Evolutionary conservation across 2,329 filamentous ascomycete species (phyloP).

Genomic region (Epichloe hybrida): DNA sequence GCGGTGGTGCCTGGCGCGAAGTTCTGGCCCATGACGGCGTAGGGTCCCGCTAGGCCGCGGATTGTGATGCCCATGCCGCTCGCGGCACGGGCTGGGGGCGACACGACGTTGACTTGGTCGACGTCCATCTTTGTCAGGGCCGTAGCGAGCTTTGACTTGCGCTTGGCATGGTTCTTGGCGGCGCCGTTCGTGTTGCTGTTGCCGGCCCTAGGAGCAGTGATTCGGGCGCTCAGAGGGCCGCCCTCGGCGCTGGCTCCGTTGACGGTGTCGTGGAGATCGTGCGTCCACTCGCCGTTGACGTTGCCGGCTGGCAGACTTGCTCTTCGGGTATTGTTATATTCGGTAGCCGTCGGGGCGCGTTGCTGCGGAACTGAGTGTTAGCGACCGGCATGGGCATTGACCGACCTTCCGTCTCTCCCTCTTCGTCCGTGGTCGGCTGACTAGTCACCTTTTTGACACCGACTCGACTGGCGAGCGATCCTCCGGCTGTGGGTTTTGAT

Average conservation of each 20-base stretch:
- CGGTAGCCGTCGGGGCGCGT: constrained; percentile 5
- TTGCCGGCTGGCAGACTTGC: constrained; percentile 32
- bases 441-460: constrained; percentile 56
- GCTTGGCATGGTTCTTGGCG: constrained; percentile 13
- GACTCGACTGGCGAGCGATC: constrained; percentile 56
- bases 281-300: constrained; percentile 56
- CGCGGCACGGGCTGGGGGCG: constrained; percentile 3
- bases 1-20: constrained; percentile 71
- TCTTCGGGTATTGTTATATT: constrained; percentile 11
- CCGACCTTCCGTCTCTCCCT: not conserved
- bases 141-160: constrained; percentile 27
- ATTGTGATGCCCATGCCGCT: constrained; percentile 47
- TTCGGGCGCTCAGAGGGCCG: constrained; percentile 33
- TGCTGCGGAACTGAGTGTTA: constrained; percentile 8
- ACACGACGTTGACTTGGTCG: constrained; percentile 24
- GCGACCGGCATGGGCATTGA: not conserved
- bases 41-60: constrained; percentile 59
- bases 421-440: not conserved
- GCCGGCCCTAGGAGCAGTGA: constrained; percentile 25
- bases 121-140: constrained; percentile 30
- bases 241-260: constrained; percentile 15
- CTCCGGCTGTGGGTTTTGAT: constrained; percentile 30
- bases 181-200: constrained; percentile 6
- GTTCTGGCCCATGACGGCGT: constrained; percentile 63
- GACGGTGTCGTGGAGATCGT: constrained; percentile 47